phyloP scores from a whole-genome alignment of 2,329 filamentous ascomycete genomes.

The Xylariales sp. region DNA sequence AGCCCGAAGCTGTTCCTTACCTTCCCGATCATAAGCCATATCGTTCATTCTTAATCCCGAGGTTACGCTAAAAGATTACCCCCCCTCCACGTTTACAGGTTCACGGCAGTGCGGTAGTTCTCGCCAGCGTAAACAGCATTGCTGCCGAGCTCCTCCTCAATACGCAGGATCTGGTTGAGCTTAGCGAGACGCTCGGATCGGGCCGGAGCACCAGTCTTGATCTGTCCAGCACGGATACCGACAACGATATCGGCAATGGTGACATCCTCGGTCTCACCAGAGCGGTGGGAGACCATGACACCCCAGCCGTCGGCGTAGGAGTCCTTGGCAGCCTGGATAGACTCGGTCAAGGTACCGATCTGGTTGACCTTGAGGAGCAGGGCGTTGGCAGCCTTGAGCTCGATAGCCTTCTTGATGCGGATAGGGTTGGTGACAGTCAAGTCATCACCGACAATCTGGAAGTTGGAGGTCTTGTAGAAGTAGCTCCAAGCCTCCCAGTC shows the following conservation, averaged over 20 bases:
- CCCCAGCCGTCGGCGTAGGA: slow-evolving; percentile 94
- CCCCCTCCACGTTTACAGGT: slow-evolving; percentile 58
- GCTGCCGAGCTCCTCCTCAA: slow-evolving; percentile 96
- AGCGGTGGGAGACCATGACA: slow-evolving; percentile 99
- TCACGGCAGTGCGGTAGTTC: slow-evolving; percentile 88
- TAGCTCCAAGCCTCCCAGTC: slow-evolving; percentile 99
- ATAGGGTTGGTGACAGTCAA: slow-evolving; percentile 98
- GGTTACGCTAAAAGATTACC: no score
- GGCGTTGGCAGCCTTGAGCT: slow-evolving; percentile 97
- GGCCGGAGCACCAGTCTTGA: slow-evolving; percentile 96
- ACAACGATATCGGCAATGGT: slow-evolving; percentile 98
- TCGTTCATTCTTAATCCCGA: slow-evolving; percentile 7
- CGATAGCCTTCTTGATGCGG: slow-evolving; percentile 99
- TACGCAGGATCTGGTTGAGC: slow-evolving; percentile 99
- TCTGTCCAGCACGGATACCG: slow-evolving; percentile 93
- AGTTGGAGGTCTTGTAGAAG: slow-evolving; percentile 98
- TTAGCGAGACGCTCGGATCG: slow-evolving; percentile 98
- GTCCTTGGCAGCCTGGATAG: slow-evolving; percentile 98
- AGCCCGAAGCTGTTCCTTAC: slow-evolving; percentile 8
- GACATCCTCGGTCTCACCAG: slow-evolving; percentile 98
- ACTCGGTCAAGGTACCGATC: slow-evolving; percentile 98
- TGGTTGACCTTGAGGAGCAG: slow-evolving; percentile 99
- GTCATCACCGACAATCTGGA: slow-evolving; percentile 98
- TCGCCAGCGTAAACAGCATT: slow-evolving; percentile 87
- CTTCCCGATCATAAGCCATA: slow-evolving; percentile 10